These are phyloP conservation scores for Parmelia sp. DNA, from an alignment of 495 filamentous ascomycete species.

Conservation along the genomic window DNA sequence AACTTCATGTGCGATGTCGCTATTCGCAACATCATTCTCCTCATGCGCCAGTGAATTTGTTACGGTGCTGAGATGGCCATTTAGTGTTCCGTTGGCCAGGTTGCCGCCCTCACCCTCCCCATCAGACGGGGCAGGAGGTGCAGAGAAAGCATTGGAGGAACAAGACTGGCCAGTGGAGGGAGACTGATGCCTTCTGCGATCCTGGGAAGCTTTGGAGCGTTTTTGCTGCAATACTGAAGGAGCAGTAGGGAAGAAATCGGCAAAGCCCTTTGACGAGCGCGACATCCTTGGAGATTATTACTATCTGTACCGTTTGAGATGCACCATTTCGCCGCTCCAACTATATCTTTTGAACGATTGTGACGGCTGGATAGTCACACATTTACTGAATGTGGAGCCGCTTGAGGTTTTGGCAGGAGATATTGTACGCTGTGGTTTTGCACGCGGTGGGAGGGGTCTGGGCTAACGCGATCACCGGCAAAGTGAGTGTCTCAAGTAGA, in stretches of 20 bases:
- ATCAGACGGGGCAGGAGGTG: constrained; percentile 11
- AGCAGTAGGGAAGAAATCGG: constrained; percentile 84
- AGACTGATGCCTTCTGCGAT: constrained; percentile 36
- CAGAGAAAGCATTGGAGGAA: constrained; percentile 5
- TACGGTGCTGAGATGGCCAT: constrained; percentile 9
- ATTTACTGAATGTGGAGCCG: background rate
- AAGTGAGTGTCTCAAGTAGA: background rate
- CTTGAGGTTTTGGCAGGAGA: constrained; percentile 2
- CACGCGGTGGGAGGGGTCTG: constrained; percentile 20
- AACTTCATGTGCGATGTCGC: constrained; percentile 56
- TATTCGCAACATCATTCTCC: constrained; percentile 52
- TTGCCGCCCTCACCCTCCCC: constrained; percentile 4
- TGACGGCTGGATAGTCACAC: background rate
- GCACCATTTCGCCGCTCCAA: constrained; percentile 20
- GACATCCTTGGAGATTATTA: constrained; percentile 50
- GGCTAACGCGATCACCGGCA: constrained; percentile 14
- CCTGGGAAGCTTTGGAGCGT: constrained; percentile 40
- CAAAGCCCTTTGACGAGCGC: constrained; percentile 76
- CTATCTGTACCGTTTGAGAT: constrained; percentile 20
- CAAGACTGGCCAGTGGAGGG: constrained; percentile 29
- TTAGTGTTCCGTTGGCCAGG: constrained; percentile 9
- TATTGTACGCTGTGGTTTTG: constrained; percentile 12
- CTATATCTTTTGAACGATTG: background rate
- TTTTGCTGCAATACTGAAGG: constrained; percentile 59
- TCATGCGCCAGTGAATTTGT: constrained; percentile 36